A percentile compares a stretch with the other conserved stretches of the same genome.
These are phyloP conservation scores for Balansia obtecta DNA, from an alignment of 2,329 filamentous ascomycete genomes.

Conservation along the genomic window DNA sequence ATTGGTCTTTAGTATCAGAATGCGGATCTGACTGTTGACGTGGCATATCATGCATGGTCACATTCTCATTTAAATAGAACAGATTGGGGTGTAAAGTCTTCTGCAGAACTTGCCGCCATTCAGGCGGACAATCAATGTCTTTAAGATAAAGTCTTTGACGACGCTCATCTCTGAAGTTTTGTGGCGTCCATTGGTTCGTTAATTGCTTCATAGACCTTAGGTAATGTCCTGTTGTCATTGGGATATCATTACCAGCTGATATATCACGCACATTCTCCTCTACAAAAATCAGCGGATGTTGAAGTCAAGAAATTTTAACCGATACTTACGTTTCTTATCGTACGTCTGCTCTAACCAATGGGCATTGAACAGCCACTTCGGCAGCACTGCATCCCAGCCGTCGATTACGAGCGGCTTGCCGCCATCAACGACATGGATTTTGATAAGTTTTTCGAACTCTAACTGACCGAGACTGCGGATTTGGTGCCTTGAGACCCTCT, in stretches of 20 bases:
- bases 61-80: slow-evolving; percentile 81
- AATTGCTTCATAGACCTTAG: slow-evolving; percentile 75
- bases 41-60: slow-evolving; percentile 25
- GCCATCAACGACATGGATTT: slow-evolving; percentile 69
- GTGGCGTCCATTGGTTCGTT: slow-evolving; percentile 65
- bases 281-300: slow-evolving; percentile 23
- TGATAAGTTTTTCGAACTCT: slow-evolving; percentile 74
- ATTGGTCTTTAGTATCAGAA: slow-evolving; percentile 26
- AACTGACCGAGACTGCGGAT: slow-evolving; percentile 66
- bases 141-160: slow-evolving; percentile 88
- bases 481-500: slow-evolving; percentile 65
- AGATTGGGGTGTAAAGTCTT: slow-evolving; percentile 69
- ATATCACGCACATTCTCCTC: slow-evolving; percentile 81
- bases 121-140: slow-evolving; percentile 84
- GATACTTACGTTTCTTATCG: slow-evolving; percentile 58
- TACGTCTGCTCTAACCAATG: slow-evolving; percentile 71
- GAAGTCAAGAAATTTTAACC: neutral
- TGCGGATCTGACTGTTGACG: slow-evolving; percentile 17
- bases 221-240: slow-evolving; percentile 83
- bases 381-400: slow-evolving; percentile 67
- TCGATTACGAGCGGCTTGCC: slow-evolving; percentile 87
- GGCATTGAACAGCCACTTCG: slow-evolving; percentile 64
- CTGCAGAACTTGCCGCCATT: slow-evolving; percentile 73
- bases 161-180: slow-evolving; percentile 65
- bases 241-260: slow-evolving; percentile 56